phyloP scores from a whole-genome alignment of 116 monocot genomes.

The Phalaenopsis hybrid region DNA sequence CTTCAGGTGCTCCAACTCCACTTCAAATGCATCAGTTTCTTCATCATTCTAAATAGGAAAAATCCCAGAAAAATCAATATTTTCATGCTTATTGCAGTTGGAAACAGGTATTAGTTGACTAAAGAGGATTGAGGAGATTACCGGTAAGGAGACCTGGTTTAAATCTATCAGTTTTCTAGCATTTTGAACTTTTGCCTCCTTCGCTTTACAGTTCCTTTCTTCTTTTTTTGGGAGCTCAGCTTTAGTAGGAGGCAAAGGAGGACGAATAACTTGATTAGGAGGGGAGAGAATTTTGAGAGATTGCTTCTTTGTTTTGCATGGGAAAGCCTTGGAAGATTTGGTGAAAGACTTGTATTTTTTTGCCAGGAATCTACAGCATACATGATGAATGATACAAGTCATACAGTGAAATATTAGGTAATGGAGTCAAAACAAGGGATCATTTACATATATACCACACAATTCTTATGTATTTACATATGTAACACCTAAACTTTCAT shows the following conservation, averaged over 20 bases:
- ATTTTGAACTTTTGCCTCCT: background rate
- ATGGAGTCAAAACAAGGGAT: background rate
- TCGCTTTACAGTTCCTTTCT: background rate
- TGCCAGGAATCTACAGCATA: constrained; percentile 11
- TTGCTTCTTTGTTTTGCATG: constrained; percentile 28
- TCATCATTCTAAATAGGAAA: constrained; percentile 36
- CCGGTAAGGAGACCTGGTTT: background rate
- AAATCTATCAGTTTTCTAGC: background rate
- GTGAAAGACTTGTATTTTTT: constrained; percentile 17
- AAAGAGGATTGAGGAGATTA: background rate
- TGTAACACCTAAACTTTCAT: too few species aligned
- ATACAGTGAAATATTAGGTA: background rate
- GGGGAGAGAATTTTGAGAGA: constrained; percentile 7
- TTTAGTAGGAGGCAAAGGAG: background rate
- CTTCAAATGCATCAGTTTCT: constrained; percentile 23
- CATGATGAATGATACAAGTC: background rate
- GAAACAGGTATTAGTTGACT: background rate
- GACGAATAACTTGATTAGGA: background rate
- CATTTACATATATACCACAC: background rate
- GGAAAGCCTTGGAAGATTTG: constrained; percentile 18
- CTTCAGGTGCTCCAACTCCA: constrained; percentile 18
- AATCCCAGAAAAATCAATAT: background rate
- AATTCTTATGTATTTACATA: too few species aligned
- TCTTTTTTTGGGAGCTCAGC: background rate
- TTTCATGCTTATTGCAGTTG: background rate